Evolutionary conservation across 148 eudicot species (phyloP).

Genomic region (Rhododendron kiyosumense): DNA sequence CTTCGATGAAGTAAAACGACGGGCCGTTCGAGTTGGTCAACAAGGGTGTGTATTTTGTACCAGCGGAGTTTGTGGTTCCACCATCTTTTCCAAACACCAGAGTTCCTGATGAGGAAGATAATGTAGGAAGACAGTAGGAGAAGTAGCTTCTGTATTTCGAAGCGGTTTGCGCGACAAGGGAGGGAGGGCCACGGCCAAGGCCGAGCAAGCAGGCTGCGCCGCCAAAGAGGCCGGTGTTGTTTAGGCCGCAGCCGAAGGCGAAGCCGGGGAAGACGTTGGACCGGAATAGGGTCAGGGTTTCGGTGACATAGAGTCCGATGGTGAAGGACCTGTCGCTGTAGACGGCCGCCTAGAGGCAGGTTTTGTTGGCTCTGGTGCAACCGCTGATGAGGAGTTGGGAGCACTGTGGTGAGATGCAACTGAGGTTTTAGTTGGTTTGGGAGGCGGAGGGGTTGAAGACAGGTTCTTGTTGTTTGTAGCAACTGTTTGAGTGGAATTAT

Average conservation of each 20-base stretch:
- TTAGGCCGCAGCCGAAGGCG: conserved; percentile 15
- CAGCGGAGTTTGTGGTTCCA: background rate
- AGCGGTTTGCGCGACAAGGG: conserved; percentile 19
- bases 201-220: conserved; percentile 20
- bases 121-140: conserved; percentile 22
- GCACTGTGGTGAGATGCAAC: conserved; percentile 48
- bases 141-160: conserved; percentile 14
- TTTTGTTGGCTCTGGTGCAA: conserved; percentile 26
- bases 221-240: conserved; percentile 15
- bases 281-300: background rate
- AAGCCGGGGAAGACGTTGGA: background rate
- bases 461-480: background rate
- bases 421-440: conserved; percentile 42
- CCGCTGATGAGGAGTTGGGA: conserved; percentile 33
- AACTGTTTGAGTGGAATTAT: background rate
- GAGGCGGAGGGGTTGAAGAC: conserved; percentile 17
- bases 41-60: background rate
- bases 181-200: conserved; percentile 10
- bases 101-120: conserved; percentile 10
- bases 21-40: conserved; percentile 19
- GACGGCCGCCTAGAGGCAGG: conserved; percentile 48
- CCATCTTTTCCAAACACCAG: conserved; percentile 9
- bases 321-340: conserved; percentile 34
- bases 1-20: conserved; percentile 52
- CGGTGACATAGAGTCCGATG: background rate